Base-by-base conservation (phyloP, 345 rosid species). In the Arabidopsis arenosa region DNA sequence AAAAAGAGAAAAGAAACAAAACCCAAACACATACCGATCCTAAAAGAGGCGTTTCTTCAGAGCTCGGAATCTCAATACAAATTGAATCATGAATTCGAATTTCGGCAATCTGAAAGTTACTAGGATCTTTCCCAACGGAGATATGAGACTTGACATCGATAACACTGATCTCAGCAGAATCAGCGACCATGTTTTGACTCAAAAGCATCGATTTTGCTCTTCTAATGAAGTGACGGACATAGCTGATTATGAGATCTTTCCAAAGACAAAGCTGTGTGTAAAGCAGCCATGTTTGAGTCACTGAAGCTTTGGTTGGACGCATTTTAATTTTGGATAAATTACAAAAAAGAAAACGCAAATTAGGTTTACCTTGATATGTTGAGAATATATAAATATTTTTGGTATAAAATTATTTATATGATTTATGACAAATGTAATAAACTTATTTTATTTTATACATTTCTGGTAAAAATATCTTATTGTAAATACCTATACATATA, bases 231-330 rank as follows among this genome's bases (percentile, higher is more conserved):
- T 35, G 41, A 9, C 75, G 70, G 3, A 45, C 71, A 55, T 41
- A 76, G 55, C 66, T 63, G 71, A 63, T 62, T 63, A 70, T 15
- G 59, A 63, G 71, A 76, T 76, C 80, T n/a, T 70, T 70, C 56
- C 17, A 28, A 17, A 51, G 47, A 76, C 75, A 53, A n/a, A 76
- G 71, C 71, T 58, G 59, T 62, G 75, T 35, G 1, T 30, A 55
- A 76, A 76, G 80, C 64, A 62, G 71, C 75, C 75, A 76, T 69
- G 60, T 76, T 54, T 63, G 23, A 70, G 70, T 54, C 3, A 55
- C 51, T 54, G 75, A 62, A 70, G 75, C 75, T 76, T 64, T 76
- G 71, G 59, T 76, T 70, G 49, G 51, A 70, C 75, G 75, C 80
- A 76, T 66, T 75, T 75, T 64, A 35, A 14, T 45, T 17, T 47